Base-by-base conservation (phyloP, 2,329 filamentous ascomycete species). In the Ceratocystis lukuohia region DNA sequence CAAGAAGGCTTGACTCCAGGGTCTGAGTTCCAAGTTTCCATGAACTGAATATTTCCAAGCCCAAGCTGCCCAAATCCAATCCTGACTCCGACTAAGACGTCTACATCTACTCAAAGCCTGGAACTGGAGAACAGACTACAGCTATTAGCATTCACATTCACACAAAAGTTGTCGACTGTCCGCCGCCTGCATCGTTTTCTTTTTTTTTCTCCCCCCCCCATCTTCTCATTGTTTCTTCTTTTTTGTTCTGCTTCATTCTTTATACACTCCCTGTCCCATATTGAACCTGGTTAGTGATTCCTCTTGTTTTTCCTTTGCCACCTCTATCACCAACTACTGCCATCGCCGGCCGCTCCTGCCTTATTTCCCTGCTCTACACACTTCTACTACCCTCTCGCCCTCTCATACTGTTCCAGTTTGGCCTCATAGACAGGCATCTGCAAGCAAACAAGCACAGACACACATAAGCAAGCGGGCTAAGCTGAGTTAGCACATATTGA, bases 231-330 rank as follows among this genome's bases (percentile, higher is more conserved):
- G 33, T 45, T 65, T 10, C 50, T 44, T 56, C 30, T 33, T 33
- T 6, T 33, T 56, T 30, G n/a, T 53, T 46, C 46, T 48, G 62
- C 62, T 41, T 33, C 53, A 57, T 57, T 57, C 53, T 57, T 57
- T 57, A 57, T 30, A 57, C 28, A 28, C 30, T 30, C 53, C 53
- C 53, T 57, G 53, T 22, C 46, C 53, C 53, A 57, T 57, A 56
- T 57, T 22, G 53, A 41, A 57, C 53, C 28, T 61, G 59, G 59
- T 45, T 61, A 61, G 59, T 61, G 30, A 61, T n/a, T 28, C 28
- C 53, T 57, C 53, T 57, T 33, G 22, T 57, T 57, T 30, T 57
- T 57, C 53, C 53, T 57, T 57, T 57, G 28, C 53, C 53, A 30
- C 53, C 25, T 30, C 22, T 4, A 57, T 22, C 53, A 30, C 10